Evolutionary conservation across 257 asterid species (phyloP), one percentile per base, ranked within the genome.

Genomic region (Solanum pinnatisectum): DNA sequence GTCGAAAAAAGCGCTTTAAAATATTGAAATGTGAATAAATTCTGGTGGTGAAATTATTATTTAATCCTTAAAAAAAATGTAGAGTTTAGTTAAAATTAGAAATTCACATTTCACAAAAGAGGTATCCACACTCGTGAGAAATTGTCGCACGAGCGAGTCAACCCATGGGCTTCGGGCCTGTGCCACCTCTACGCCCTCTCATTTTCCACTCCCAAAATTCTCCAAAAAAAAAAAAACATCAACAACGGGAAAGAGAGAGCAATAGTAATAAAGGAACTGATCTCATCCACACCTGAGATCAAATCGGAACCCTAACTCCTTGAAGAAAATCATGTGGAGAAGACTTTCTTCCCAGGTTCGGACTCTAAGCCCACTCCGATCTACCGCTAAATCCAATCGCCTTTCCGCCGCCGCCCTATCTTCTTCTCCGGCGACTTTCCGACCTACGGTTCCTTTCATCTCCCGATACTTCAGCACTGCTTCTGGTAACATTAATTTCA

Each of bases 271-370:
- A 22, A 63, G 7, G 42, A 74, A 32, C 39, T 84, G 87, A 84
- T 84, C 87, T 84, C 79, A 39, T 36, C 74, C 92, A 88, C 89
- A 93, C 84, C 59, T 91, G 94, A 91, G 96, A 95, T 87, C 95
- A 89, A 12, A 90, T 40, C 40, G 33, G 40, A 89, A 86, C 89
- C 90, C 88, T 86, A 87, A 88, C 88, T 83, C 89, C 88, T 88
- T 30, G 22, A 52, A 59, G 33, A 36, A 36, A 92, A 95, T 70
- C 92, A 97, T 96, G 99, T 96, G 94, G 91, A 94, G 98, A 90
- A 92, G 99, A 86, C 93, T 94, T 84, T 91, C 91, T 39, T 82
- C 92, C 85, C 96, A 91, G 83, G 93, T 93, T 83, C 94, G 92
- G 67, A 68, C 92, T 88, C 84, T 92, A 65, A 87, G 91, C 52